phyloP scores from a whole-genome alignment of 139 green algal genomes.

The Haematococcus sp. region DNA sequence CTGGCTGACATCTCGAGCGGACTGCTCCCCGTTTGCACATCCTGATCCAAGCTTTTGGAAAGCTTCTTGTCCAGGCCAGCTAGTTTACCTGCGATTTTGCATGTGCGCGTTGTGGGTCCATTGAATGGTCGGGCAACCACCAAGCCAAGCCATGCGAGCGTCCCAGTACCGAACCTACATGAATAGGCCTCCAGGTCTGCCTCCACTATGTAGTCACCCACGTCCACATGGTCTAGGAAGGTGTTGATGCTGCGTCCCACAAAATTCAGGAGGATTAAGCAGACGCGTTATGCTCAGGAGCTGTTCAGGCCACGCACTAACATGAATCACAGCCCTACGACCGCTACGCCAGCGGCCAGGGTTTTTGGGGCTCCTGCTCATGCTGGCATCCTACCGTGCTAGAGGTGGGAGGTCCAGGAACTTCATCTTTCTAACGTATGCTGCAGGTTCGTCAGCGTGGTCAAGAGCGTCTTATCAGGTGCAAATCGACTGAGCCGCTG shows the following conservation, averaged over 20 bases:
- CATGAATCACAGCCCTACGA: neutral
- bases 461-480: neutral
- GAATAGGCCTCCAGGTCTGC: conserved; percentile 92
- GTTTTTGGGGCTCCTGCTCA: no score
- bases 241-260: conserved; percentile 65
- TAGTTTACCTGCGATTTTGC: conserved; percentile 83
- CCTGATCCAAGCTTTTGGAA: conserved; percentile 85
- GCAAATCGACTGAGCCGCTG: neutral
- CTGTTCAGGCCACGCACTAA: neutral
- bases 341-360: no score
- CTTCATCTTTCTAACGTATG: conserved; percentile 35
- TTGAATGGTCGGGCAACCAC: neutral
- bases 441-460: no score
- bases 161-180: conserved; percentile 59
- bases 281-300: neutral
- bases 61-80: conserved; percentile 97
- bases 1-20: conserved; percentile 75
- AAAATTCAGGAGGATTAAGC: neutral
- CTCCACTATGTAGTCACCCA: conserved; percentile 84
- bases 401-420: conserved; percentile 30
- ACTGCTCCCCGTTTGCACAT: conserved; percentile 72
- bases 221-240: conserved; percentile 89
- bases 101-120: no score
- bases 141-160: no score
- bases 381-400: conserved; percentile 8